Conservation (phyloP, 2,329 filamentous ascomycete species). For the Ascosphaera aggregata region DNA sequence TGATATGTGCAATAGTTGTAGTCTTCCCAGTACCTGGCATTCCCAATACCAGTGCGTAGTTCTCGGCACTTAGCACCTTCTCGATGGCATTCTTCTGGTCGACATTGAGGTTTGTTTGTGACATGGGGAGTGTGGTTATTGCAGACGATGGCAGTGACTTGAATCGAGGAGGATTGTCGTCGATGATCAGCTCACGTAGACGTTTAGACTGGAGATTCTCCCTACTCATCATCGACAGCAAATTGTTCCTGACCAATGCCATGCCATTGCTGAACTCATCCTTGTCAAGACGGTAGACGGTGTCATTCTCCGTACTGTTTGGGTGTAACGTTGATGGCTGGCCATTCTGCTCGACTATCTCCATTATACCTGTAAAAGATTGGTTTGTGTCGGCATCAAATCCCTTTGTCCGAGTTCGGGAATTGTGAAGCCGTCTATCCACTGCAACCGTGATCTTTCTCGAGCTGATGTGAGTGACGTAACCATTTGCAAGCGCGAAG, state of each 20-base stretch:
- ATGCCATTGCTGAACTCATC: conserved; percentile 98
- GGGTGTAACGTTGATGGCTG: conserved; percentile 7
- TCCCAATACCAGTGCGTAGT: conserved; percentile 90
- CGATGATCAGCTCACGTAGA: conserved; percentile 59
- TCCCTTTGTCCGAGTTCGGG: conserved; percentile 47
- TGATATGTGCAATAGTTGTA: conserved; percentile 94
- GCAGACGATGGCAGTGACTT: conserved; percentile 33
- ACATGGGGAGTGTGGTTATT: conserved; percentile 32
- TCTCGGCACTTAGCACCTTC: conserved; percentile 86
- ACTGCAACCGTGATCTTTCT: conserved; percentile 68
- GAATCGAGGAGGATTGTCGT: conserved; percentile 51
- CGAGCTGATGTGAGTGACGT: conserved; percentile 54
- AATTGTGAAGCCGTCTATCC: conserved; percentile 72
- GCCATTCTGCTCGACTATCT: conserved; percentile 25
- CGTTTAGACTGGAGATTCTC: conserved; percentile 45
- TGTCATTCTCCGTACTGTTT: conserved; percentile 24
- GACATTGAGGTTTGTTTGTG: conserved; percentile 47
- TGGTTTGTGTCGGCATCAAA: conserved; percentile 65
- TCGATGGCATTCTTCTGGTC: conserved; percentile 73
- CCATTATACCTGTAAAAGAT: conserved; percentile 78
- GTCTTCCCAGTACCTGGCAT: conserved; percentile 99
- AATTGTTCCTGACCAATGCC: conserved; percentile 81
- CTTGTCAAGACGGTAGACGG: conserved; percentile 69
- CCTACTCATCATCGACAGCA: conserved; percentile 78
- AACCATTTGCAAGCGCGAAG: conserved; percentile 84